A percentile compares a stretch with the other conserved stretches of the same genome.
Evolutionary conservation across 257 asterid species (phyloP).

Genomic region (Solanum lycopersicoides): DNA sequence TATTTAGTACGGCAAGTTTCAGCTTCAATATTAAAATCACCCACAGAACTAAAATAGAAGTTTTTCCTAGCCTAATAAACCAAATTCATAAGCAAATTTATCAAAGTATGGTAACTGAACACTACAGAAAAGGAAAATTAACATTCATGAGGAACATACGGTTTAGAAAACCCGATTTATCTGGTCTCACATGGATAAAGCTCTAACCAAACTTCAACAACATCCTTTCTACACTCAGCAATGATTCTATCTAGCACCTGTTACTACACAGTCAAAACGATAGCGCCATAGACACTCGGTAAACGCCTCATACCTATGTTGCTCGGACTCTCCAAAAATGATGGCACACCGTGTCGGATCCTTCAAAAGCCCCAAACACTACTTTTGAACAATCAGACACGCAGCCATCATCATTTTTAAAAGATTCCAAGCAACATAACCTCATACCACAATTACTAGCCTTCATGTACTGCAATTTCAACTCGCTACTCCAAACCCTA

Average conservation of each 20-base stretch:
- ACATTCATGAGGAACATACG: not conserved
- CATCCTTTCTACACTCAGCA: not conserved
- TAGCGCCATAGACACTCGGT: not conserved
- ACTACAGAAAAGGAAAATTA: not conserved
- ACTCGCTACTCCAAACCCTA: not conserved
- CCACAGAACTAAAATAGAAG: not conserved
- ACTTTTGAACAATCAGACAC: not conserved
- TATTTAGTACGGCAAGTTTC: not conserved
- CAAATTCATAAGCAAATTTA: not conserved
- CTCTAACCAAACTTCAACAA: not conserved
- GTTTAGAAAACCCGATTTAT: not conserved
- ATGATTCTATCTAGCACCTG: not conserved
- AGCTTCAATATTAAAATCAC: not conserved
- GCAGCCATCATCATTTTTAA: not conserved
- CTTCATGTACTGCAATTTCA: not conserved
- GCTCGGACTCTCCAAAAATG: not conserved
- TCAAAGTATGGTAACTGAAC: not conserved
- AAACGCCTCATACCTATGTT: not conserved
- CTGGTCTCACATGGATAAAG: not conserved
- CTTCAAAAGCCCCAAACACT: not conserved
- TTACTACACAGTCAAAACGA: not conserved
- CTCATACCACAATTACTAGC: not conserved
- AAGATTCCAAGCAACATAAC: not conserved
- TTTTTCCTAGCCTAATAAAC: not conserved
- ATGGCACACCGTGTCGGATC: not conserved